phyloP scores from a whole-genome alignment of 2,329 filamentous ascomycete species.

The Hypoxylon sp. region DNA sequence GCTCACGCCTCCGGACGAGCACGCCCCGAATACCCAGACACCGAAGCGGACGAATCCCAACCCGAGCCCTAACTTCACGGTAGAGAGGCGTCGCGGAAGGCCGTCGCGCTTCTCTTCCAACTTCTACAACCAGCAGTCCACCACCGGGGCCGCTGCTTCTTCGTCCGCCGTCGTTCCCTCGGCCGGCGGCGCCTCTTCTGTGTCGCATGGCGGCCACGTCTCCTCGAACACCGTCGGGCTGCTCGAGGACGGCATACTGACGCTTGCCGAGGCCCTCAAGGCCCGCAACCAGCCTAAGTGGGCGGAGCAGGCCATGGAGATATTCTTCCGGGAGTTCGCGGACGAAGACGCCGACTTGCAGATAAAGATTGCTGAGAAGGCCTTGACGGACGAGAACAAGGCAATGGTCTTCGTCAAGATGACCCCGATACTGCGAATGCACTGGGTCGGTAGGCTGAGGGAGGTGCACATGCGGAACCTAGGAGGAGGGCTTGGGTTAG shows the following conservation, averaged over 20 bases:
- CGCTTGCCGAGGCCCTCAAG: constrained; percentile 53
- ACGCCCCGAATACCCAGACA: constrained; percentile 53
- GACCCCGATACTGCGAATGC: constrained; percentile 58
- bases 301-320: constrained; percentile 66
- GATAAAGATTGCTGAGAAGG: constrained; percentile 66
- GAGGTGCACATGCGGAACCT: constrained; percentile 54
- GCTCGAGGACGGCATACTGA: constrained; percentile 49
- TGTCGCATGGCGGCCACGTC: constrained; percentile 33
- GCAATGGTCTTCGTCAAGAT: constrained; percentile 71
- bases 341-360: constrained; percentile 66
- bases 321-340: constrained; percentile 66
- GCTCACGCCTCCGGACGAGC: constrained; percentile 65
- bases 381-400: constrained; percentile 65
- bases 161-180: constrained; percentile 20
- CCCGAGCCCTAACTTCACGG: constrained; percentile 26
- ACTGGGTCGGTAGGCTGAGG: constrained; percentile 63
- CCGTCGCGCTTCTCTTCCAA: constrained; percentile 46
- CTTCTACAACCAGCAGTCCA: constrained; percentile 45
- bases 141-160: constrained; percentile 18
- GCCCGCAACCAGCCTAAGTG: constrained; percentile 54
- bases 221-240: constrained; percentile 35
- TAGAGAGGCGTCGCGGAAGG: constrained; percentile 43
- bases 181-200: constrained; percentile 18
- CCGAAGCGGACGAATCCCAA: constrained; percentile 43
- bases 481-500: constrained; percentile 44